Evolutionary conservation across 2,329 filamentous ascomycete genomes (phyloP).

Genomic region (Westerdykella ornata): DNA sequence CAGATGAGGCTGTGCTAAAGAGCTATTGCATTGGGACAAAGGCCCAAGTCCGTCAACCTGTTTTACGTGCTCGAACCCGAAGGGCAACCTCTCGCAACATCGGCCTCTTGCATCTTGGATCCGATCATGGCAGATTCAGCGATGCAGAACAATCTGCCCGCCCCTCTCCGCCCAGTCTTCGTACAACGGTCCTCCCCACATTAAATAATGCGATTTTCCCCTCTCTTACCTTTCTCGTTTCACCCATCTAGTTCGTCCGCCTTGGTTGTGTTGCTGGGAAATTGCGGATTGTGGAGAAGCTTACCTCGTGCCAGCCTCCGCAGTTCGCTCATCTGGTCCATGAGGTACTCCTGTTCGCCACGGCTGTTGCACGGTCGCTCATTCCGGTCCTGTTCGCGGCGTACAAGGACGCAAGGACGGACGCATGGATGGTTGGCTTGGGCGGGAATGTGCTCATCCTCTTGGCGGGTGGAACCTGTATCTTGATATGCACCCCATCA

Average conservation of each 20-base stretch:
- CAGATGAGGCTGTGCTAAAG: no score
- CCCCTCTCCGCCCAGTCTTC: no score
- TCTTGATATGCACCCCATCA: not conserved
- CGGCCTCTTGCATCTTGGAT: no score
- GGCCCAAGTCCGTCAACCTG: no score
- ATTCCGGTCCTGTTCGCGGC: constrained; percentile 7
- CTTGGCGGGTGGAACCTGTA: constrained; percentile 3
- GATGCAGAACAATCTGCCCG: no score
- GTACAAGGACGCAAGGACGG: constrained; percentile 7
- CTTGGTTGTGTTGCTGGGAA: not conserved
- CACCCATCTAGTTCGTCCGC: not conserved
- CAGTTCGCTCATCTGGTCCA: not conserved
- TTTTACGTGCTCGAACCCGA: no score
- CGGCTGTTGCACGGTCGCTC: constrained; percentile 15
- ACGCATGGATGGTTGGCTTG: constrained; percentile 17
- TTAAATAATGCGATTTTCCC: not conserved
- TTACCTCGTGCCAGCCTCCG: not conserved
- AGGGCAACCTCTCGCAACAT: no score
- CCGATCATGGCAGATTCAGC: no score
- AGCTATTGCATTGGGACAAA: no score
- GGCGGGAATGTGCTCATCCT: constrained; percentile 24
- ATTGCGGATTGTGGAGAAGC: not conserved
- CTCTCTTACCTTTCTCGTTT: not conserved
- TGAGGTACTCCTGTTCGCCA: constrained; percentile 2
- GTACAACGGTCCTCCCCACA: no score